Conservation (phyloP, 768 basidiomycete species). For the Lactifluus hygrophoroides region DNA sequence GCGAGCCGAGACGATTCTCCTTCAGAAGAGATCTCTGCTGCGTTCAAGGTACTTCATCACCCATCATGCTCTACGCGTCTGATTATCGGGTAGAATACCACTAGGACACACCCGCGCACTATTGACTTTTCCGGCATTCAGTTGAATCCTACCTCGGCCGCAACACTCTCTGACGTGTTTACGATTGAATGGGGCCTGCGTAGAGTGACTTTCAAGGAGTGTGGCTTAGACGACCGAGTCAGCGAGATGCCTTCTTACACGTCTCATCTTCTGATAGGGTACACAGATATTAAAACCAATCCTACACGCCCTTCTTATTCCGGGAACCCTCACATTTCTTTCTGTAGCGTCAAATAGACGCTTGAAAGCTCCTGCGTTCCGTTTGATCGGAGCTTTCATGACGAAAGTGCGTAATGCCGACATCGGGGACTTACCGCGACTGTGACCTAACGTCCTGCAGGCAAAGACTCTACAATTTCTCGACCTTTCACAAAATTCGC, state of each 20-base stretch:
- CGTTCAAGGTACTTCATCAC: conserved; percentile 48
- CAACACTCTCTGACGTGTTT: conserved; percentile 84
- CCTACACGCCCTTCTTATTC: conserved; percentile 82
- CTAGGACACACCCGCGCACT: conserved; percentile 50
- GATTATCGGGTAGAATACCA: conserved; percentile 36
- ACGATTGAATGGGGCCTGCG: conserved; percentile 88
- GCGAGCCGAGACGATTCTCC: conserved; percentile 64
- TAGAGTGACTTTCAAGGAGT: conserved; percentile 79
- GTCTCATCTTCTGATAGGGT: neutral
- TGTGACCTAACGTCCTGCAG: conserved; percentile 31
- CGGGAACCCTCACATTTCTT: conserved; percentile 68
- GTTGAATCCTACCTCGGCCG: conserved; percentile 58
- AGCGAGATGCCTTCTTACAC: conserved; percentile 20
- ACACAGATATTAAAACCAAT: conserved; percentile 76
- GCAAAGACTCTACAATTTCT: conserved; percentile 75
- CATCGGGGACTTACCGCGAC: neutral
- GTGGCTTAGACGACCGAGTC: conserved; percentile 79
- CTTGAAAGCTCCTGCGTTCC: conserved; percentile 69
- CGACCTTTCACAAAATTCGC: conserved; percentile 76
- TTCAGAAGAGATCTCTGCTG: conserved; percentile 53
- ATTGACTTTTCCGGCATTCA: conserved; percentile 77
- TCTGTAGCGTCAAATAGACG: conserved; percentile 82
- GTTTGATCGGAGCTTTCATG: conserved; percentile 70
- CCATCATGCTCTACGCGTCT: neutral
- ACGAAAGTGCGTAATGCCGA: conserved; percentile 42